These are phyloP conservation scores for Lagerstroemia speciosa DNA, from an alignment of 345 rosid genomes.

Conservation along the genomic window DNA sequence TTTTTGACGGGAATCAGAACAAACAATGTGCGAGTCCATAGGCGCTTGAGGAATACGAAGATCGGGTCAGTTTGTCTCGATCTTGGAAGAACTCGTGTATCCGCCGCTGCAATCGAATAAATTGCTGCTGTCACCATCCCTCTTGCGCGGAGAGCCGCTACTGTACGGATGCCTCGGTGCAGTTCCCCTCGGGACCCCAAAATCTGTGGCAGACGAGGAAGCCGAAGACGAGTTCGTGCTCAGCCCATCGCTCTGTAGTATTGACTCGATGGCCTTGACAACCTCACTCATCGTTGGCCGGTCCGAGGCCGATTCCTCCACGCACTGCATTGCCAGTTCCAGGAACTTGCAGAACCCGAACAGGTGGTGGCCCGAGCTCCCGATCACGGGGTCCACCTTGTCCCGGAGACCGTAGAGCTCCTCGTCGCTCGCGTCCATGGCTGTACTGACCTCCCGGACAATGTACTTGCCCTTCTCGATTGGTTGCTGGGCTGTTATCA, in stretches of 20 bases:
- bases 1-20: neutral
- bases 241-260: conserved; percentile 60
- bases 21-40: neutral
- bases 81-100: conserved; percentile 40
- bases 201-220: conserved; percentile 73
- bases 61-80: conserved; percentile 19
- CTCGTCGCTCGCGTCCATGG: conserved; percentile 46
- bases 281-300: conserved; percentile 87
- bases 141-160: conserved; percentile 27
- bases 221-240: conserved; percentile 70
- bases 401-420: conserved; percentile 59
- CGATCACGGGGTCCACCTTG: conserved; percentile 51
- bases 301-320: conserved; percentile 71
- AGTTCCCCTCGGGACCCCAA: conserved; percentile 38
- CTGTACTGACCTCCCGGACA: conserved; percentile 60
- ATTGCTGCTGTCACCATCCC: conserved; percentile 16
- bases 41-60: neutral
- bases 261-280: conserved; percentile 65
- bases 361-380: conserved; percentile 31
- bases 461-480: conserved; percentile 85
- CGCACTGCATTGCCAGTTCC: conserved; percentile 76
- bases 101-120: conserved; percentile 78
- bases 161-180: conserved; percentile 38
- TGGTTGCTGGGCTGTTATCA: conserved; percentile 72
- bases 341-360: conserved; percentile 51